A percentile compares a stretch with the other conserved stretches of the same genome.
phyloP scores from a whole-genome alignment of 2,329 filamentous ascomycete species.

The Botrytis fabae region DNA sequence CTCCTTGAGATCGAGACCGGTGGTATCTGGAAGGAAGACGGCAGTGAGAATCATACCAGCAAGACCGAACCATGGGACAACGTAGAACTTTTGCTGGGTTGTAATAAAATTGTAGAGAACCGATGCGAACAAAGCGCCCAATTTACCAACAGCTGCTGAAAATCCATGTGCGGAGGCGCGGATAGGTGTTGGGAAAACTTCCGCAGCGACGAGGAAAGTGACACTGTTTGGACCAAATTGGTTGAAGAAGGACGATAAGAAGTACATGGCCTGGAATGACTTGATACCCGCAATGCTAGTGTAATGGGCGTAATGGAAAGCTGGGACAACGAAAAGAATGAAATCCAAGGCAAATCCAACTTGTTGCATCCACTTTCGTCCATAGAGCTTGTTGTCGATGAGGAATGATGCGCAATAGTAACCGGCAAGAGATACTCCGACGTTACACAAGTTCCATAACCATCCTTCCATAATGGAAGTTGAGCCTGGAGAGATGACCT shows the following conservation, averaged over 20 bases:
- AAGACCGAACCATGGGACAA: slow-evolving; percentile 95
- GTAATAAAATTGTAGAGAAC: slow-evolving; percentile 95
- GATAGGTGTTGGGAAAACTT: slow-evolving; percentile 93
- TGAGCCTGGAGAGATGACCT: slow-evolving; percentile 69
- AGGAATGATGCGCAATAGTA: slow-evolving; percentile 73
- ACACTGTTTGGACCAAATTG: slow-evolving; percentile 93
- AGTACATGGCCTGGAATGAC: slow-evolving; percentile 98
- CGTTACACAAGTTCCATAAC: slow-evolving; percentile 92
- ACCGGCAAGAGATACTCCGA: slow-evolving; percentile 78
- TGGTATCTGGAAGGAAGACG: slow-evolving; percentile 93
- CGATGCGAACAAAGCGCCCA: slow-evolving; percentile 81
- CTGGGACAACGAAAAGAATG: slow-evolving; percentile 88
- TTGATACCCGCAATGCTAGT: slow-evolving; percentile 69
- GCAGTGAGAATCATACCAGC: slow-evolving; percentile 79
- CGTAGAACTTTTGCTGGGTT: slow-evolving; percentile 80
- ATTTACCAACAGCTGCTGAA: slow-evolving; percentile 87
- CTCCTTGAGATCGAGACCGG: slow-evolving; percentile 93
- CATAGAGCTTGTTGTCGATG: slow-evolving; percentile 67
- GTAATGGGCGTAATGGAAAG: slow-evolving; percentile 86
- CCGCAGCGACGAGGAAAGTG: slow-evolving; percentile 92
- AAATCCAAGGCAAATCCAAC: slow-evolving; percentile 92
- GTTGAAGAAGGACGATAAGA: slow-evolving; percentile 97
- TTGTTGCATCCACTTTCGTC: slow-evolving; percentile 95
- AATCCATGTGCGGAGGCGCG: slow-evolving; percentile 93
- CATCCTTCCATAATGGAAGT: slow-evolving; percentile 74